Evolutionary conservation across 495 filamentous ascomycete species (phyloP).

Genomic region (Lophiotrema nucula): DNA sequence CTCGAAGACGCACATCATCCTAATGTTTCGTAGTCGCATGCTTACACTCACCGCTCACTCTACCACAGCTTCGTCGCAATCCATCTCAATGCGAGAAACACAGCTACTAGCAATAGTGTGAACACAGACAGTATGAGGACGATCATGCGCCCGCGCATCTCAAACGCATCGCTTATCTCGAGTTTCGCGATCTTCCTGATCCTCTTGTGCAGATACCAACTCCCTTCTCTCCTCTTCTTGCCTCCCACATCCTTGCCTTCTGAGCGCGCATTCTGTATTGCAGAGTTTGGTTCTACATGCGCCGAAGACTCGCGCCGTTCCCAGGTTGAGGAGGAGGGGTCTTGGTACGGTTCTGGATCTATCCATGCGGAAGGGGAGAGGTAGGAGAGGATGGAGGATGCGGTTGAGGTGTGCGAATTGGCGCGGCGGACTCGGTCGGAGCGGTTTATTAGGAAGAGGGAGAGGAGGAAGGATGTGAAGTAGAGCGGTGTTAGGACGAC

Average conservation of each 20-base stretch:
- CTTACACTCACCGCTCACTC: neutral
- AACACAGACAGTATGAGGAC: conserved; percentile 20
- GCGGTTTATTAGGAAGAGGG: conserved; percentile 40
- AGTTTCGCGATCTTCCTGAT: conserved; percentile 40
- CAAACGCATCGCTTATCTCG: conserved; percentile 41
- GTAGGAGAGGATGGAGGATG: conserved; percentile 6
- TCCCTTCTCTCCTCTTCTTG: conserved; percentile 7
- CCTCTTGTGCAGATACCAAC: conserved; percentile 41
- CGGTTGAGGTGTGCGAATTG: conserved; percentile 19
- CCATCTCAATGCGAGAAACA: conserved; percentile 22
- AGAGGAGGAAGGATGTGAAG: conserved; percentile 42
- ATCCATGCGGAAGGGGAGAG: conserved; percentile 28
- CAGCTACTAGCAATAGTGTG: conserved; percentile 6
- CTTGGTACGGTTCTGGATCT: conserved; percentile 42
- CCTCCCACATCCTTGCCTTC: too few species aligned
- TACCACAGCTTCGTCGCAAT: conserved; percentile 16
- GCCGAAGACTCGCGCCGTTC: neutral
- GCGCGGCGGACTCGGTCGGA: conserved; percentile 37
- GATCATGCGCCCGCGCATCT: conserved; percentile 36
- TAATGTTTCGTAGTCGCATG: too few species aligned
- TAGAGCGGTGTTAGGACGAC: conserved; percentile 38
- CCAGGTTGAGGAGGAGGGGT: conserved; percentile 29
- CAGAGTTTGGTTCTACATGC: conserved; percentile 5
- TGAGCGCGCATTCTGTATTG: neutral
- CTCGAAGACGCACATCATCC: too few species aligned